phyloP scores from a whole-genome alignment of 75 land plant species.

The Azolla pinnata region DNA sequence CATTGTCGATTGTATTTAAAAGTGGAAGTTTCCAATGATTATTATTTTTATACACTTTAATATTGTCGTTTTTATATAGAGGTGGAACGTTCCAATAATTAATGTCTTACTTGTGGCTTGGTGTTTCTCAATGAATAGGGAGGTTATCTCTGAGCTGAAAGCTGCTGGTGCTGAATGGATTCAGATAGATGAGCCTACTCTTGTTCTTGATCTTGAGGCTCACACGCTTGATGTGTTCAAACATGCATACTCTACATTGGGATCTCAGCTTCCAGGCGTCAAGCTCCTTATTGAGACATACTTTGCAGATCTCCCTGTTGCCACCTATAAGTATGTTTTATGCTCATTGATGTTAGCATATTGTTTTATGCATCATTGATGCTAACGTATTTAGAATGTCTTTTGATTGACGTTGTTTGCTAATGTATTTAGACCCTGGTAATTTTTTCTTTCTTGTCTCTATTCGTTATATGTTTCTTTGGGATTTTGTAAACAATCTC shows the following conservation, averaged over 20 bases:
- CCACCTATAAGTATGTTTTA: conserved; percentile 22
- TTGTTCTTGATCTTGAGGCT: conserved; percentile 43
- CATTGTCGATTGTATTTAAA: neutral
- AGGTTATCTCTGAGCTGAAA: conserved; percentile 36
- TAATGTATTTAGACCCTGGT: too few relatives aligned
- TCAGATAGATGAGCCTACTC: conserved; percentile 46
- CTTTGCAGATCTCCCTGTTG: conserved; percentile 30
- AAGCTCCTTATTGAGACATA: conserved; percentile 31
- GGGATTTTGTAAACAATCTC: neutral
- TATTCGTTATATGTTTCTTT: conserved; percentile 3
- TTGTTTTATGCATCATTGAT: too few relatives aligned
- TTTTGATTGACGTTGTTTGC: too few relatives aligned
- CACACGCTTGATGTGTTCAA: conserved; percentile 22
- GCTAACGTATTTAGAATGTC: too few relatives aligned
- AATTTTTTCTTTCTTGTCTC: too few relatives aligned
- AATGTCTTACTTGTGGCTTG: too few relatives aligned
- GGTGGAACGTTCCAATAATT: too few relatives aligned
- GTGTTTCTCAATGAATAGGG: too few relatives aligned
- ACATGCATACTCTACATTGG: conserved; percentile 7
- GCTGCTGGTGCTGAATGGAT: conserved; percentile 41
- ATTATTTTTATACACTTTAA: neutral
- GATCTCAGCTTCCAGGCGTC: conserved; percentile 1
- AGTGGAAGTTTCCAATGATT: neutral
- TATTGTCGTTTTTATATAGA: too few relatives aligned
- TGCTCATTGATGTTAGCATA: too few relatives aligned